Base-by-base conservation (phyloP, 2,329 filamentous ascomycete species). In the Colletotrichum camelliae region DNA sequence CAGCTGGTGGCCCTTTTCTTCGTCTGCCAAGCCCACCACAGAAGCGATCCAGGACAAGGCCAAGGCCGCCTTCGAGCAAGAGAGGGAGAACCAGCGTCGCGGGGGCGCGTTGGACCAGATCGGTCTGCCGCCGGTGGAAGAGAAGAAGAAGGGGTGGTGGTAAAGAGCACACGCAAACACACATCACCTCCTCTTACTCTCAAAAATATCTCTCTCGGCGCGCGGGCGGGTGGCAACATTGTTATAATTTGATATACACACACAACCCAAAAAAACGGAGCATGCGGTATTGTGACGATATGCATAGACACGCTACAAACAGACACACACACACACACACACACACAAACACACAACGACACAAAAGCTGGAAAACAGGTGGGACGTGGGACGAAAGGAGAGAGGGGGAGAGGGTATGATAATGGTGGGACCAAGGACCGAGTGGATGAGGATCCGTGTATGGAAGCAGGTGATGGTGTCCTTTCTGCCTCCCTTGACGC, bases 41-140 rank as follows among this genome's bases (percentile, higher is more conserved):
- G 81, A 81, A 16, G 79, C 77, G 65, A 48, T 86, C 7, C 80
- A 81, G 78, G 81, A 85, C 39, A 86, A 87, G 81, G 86, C 86
- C 39, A 84, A 83, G 72, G 83, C 81, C 21, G 88, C 85, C 2
- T 87, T 89, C 77, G 87, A 89, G 74, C 80, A 83, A 55, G 89
- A 91, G 82, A 86, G 86, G 78, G 85, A 88, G 78, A 88, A 88
- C 75, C 89, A 91, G 84, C 84, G 84, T 75, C 82, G 78, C 15
- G 89, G 89, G 24, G 90, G 89, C 2, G 86, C 85, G 66, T 80
- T 91, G 60, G 89, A 91, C 78, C 86, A 87, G 73, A 75, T 91
- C 4, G 89, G 88, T 0, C 80, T 87, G 35, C 80, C 79, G 77
- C 79, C 70, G 67, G 76, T 71, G 70, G 72, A 78, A 48, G 77